Evolutionary conservation across 1,284 basidiomycete species (phyloP), one percentile per base, ranked within the genome.

Genomic region (Vanrija sp.): DNA sequence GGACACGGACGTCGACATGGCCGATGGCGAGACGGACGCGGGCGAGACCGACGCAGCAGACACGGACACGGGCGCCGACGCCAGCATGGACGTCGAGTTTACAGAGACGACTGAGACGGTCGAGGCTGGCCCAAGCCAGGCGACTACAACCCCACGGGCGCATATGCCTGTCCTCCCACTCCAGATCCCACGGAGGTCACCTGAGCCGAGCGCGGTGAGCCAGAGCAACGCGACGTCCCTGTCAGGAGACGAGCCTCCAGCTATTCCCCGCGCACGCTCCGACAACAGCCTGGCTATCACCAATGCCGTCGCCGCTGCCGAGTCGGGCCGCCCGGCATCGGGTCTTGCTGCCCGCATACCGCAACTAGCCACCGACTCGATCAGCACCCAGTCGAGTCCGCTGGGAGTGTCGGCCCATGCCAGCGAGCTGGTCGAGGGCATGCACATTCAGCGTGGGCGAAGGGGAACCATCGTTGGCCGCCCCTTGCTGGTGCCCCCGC

Each of bases 1-100:
- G 15, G 72, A 72, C 49, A 72, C 69, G 12, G 72, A 74, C 45
- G 69, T 74, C 16, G 72, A 72, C 39, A 72, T 72, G 70, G 72
- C 70, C n/a, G 71, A 73, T 54, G 68, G 53, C 53, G 71, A 73
- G 54, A 58, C 45, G 1, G 68, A 66, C 16, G 71, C 64, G 31
- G 58, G 55, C 42, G 66, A 63, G 25, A 67, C 68, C 10, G 71
- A 70, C 47, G 61, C 57, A 8, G 60, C 64, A 3, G 72, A 73
- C 35, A 60, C 60, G 8, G 66, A 62, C 45, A 69, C 69, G 51
- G 71, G 71, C 15, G 60, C 66, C 9, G 69, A 71, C 42, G 60
- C 50, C 9, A 48, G 46, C 27, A 61, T 57, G 56, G 59, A 61
- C 25, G 45, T 57, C 12, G 58, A 59, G 53, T 39, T 46, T 24